A percentile compares a stretch with the other conserved stretches of the same genome.
phyloP scores from a whole-genome alignment of 495 filamentous ascomycete species.

The Pyrenopolyporus hunteri region DNA sequence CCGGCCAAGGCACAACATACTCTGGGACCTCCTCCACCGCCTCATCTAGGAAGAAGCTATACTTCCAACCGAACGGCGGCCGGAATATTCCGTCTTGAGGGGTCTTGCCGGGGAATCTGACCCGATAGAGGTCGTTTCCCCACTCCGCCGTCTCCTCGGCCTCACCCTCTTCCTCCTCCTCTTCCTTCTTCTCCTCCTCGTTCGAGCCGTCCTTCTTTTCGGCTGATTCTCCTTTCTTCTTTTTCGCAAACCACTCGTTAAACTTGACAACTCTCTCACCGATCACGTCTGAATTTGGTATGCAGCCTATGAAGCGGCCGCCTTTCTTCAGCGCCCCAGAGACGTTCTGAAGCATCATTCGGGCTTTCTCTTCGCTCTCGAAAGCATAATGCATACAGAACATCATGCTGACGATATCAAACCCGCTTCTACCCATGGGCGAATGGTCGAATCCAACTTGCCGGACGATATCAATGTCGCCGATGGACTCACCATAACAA shows the following conservation, averaged over 20 bases:
- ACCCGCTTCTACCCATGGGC: constrained; percentile 71
- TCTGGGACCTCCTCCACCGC: constrained; percentile 96
- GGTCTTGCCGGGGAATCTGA: constrained; percentile 81
- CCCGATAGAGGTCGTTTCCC: constrained; percentile 91
- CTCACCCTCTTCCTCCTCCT: constrained; percentile 60
- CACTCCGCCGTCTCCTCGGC: constrained; percentile 70
- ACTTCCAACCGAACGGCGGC: constrained; percentile 96
- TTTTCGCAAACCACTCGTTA: constrained; percentile 60
- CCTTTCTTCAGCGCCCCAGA: constrained; percentile 88
- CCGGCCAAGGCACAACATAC: constrained; percentile 98
- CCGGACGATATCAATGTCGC: constrained; percentile 74
- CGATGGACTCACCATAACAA: constrained; percentile 82
- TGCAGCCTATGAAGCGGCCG: constrained; percentile 89
- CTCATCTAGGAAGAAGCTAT: constrained; percentile 93
- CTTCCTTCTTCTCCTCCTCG: constrained; percentile 52
- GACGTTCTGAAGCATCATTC: constrained; percentile 93
- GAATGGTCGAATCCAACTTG: constrained; percentile 82
- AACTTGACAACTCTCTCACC: constrained; percentile 66
- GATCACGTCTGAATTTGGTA: constrained; percentile 91
- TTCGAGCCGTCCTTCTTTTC: constrained; percentile 26
- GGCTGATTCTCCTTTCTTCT: constrained; percentile 52
- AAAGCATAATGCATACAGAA: constrained; percentile 99
- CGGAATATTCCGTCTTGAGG: constrained; percentile 84
- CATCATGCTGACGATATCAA: constrained; percentile 98
- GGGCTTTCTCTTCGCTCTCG: constrained; percentile 84